Evolutionary conservation across 371 early-diverging fungal genomes (phyloP).

Genomic region (Chytridium lagenaria): DNA sequence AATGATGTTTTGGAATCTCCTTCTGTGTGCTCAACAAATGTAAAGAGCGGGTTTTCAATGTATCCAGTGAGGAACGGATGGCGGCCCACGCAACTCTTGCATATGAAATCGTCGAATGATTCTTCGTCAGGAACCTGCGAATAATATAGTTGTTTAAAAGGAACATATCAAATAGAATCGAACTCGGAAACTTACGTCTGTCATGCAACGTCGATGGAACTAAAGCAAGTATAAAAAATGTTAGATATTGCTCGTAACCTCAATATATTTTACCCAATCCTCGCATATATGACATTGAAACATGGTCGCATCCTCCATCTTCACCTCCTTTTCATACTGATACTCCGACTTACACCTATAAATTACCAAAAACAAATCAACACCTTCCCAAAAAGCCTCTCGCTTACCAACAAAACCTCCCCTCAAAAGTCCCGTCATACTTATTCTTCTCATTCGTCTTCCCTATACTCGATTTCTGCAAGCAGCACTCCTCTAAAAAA

Average conservation of each 20-base stretch:
- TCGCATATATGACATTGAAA: slow-evolving; percentile 84
- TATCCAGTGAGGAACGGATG: slow-evolving; percentile 53
- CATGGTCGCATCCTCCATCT: slow-evolving; percentile 76
- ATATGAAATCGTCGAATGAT: slow-evolving; percentile 80
- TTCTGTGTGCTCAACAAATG: background rate
- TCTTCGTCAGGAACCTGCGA: slow-evolving; percentile 68
- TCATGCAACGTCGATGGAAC: background rate
- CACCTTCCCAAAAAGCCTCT: background rate
- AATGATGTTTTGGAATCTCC: background rate
- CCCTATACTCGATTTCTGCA: slow-evolving; percentile 37
- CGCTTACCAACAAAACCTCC: slow-evolving; percentile 72
- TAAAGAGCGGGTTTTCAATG: background rate
- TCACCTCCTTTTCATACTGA: slow-evolving; percentile 76
- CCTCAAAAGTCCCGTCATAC: slow-evolving; percentile 82
- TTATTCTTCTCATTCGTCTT: slow-evolving; percentile 65
- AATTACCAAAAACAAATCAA: background rate
- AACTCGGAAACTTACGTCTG: background rate
- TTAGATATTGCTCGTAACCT: no score
- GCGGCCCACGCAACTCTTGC: slow-evolving; percentile 72
- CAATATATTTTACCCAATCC: no score
- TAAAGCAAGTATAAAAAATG: no score
- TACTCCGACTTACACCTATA: slow-evolving; percentile 74
- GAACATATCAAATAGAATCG: background rate
- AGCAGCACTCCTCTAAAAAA: slow-evolving; percentile 19
- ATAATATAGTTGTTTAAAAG: no score